Conservation (phyloP, 805 yeast genomes). For the Huiozyma sinensis region DNA sequence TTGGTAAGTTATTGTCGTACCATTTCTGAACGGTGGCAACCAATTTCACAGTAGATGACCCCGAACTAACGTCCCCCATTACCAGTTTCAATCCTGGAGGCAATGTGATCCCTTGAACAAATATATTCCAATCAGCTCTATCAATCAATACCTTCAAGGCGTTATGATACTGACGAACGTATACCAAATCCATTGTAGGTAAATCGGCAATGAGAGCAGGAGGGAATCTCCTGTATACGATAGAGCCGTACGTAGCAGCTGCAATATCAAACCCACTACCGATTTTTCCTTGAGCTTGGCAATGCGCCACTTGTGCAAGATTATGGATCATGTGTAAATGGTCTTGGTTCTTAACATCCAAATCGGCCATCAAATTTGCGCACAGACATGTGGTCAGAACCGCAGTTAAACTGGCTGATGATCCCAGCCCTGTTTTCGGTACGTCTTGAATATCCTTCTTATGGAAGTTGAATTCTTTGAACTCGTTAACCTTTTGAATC, state of each 20-base stretch:
- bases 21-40: conserved; percentile 68
- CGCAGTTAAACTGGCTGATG: conserved; percentile 88
- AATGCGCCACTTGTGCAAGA: conserved; percentile 80
- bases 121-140: conserved; percentile 49
- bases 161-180: conserved; percentile 16
- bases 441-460: conserved; percentile 50
- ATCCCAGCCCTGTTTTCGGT: conserved; percentile 91
- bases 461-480: conserved; percentile 50
- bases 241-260: conserved; percentile 86
- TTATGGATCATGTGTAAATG: conserved; percentile 51
- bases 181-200: conserved; percentile 13
- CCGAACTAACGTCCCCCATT: conserved; percentile 91
- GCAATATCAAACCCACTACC: conserved; percentile 98
- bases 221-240: conserved; percentile 65
- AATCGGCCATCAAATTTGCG: conserved; percentile 31
- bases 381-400: conserved; percentile 64
- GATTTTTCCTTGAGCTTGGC: conserved; percentile 86
- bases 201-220: conserved; percentile 40
- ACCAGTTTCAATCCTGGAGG: conserved; percentile 61
- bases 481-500: conserved; percentile 24
- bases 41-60: conserved; percentile 88
- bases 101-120: conserved; percentile 42
- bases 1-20: conserved; percentile 44
- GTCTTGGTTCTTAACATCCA: conserved; percentile 21
- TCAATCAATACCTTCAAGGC: conserved; percentile 32